These are phyloP conservation scores for Maudiozyma bulderi DNA, from an alignment of 805 yeast genomes.

Conservation along the genomic window DNA sequence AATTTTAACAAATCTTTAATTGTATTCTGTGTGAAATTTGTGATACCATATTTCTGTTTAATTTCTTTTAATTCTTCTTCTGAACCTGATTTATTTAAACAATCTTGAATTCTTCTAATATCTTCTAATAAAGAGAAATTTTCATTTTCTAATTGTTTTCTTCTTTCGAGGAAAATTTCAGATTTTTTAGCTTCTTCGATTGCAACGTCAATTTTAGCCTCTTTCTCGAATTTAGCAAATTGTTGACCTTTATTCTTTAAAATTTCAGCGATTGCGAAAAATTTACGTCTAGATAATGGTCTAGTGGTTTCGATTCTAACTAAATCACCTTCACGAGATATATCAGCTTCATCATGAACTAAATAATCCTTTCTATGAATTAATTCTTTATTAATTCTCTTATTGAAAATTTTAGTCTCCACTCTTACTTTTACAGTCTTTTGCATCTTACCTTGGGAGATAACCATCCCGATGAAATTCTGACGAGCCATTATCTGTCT, in stretches of 20 bases:
- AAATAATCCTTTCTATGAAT: slow-evolving; percentile 71
- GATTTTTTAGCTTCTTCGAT: slow-evolving; percentile 56
- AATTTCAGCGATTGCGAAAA: slow-evolving; percentile 87
- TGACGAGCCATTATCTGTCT: slow-evolving; percentile 66
- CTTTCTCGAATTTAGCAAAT: slow-evolving; percentile 66
- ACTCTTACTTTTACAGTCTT: slow-evolving; percentile 93
- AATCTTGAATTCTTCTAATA: slow-evolving; percentile 21
- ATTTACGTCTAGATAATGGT: slow-evolving; percentile 72
- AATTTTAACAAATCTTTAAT: slow-evolving; percentile 31
- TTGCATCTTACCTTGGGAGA: slow-evolving; percentile 92
- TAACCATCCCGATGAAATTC: slow-evolving; percentile 83
- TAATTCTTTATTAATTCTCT: slow-evolving; percentile 62
- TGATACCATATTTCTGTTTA: slow-evolving; percentile 38
- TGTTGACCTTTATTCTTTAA: slow-evolving; percentile 84
- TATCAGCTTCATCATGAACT: slow-evolving; percentile 88
- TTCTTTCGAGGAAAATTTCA: slow-evolving; percentile 43
- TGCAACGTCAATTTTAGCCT: slow-evolving; percentile 58
- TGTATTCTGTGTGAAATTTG: slow-evolving; percentile 38
- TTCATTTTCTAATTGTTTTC: slow-evolving; percentile 29
- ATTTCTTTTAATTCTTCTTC: slow-evolving; percentile 31
- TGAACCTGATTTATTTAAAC: slow-evolving; percentile 28
- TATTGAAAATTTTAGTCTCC: slow-evolving; percentile 64
- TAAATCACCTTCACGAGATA: slow-evolving; percentile 90
- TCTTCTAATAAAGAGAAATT: slow-evolving; percentile 24
- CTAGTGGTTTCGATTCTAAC: slow-evolving; percentile 88